phyloP scores from a whole-genome alignment of 345 rosid genomes.

The Brassica napus region Da-Ae NC_063445.1:6087001-6087500 shows the following conservation, averaged over 20 bases:
- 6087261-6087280: not conserved
- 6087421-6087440: too few relatives aligned
- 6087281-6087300: too few relatives aligned
- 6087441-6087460: too few relatives aligned
- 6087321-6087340: too few relatives aligned
- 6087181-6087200: not conserved
- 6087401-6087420: too few relatives aligned
- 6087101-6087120: not conserved
- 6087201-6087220: not conserved
- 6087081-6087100: not conserved
- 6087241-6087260: not conserved
- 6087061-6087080: not conserved
- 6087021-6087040: not conserved
- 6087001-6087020: too few relatives aligned
- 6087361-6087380: too few relatives aligned
- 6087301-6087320: too few relatives aligned
- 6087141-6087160: not conserved
- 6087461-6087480: too few relatives aligned
- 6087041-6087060: not conserved
- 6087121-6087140: not conserved
- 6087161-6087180: not conserved
- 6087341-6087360: too few relatives aligned
- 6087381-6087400: too few relatives aligned
- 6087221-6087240: not conserved
- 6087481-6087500: too few relatives aligned